Evolutionary conservation across 306 rosid species (phyloP).

Genomic region (Corylus avellana): DNA sequence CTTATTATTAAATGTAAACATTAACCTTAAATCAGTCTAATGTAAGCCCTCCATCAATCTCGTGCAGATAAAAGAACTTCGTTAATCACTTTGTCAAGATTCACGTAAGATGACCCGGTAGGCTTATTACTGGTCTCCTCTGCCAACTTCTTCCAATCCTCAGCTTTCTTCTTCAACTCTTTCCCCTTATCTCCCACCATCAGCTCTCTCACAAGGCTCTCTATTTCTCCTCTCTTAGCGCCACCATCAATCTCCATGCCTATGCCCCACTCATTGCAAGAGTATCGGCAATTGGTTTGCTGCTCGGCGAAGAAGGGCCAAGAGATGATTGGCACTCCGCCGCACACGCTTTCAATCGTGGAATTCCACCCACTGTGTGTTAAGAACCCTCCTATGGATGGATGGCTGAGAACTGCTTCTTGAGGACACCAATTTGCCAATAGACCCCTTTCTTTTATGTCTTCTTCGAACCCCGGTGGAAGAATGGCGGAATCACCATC

Average conservation of each 20-base stretch:
- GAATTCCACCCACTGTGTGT: slow-evolving; percentile 84
- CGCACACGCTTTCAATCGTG: slow-evolving; percentile 56
- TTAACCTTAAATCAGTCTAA: too few relatives aligned
- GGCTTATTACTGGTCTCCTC: slow-evolving; percentile 21
- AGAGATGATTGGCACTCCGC: slow-evolving; percentile 66
- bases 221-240: slow-evolving; percentile 43
- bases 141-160: slow-evolving; percentile 52
- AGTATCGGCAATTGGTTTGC: slow-evolving; percentile 62
- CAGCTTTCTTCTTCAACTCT: slow-evolving; percentile 45
- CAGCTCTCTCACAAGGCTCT: slow-evolving; percentile 49
- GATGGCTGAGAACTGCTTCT: slow-evolving; percentile 56
- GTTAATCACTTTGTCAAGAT: slow-evolving; percentile 31
- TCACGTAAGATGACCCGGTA: slow-evolving; percentile 41
- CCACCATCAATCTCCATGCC: slow-evolving; percentile 65
- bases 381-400: slow-evolving; percentile 61
- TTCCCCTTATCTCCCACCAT: slow-evolving; percentile 58
- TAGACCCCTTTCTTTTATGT: slow-evolving; percentile 38
- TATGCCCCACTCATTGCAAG: slow-evolving; percentile 58
- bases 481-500: slow-evolving; percentile 35
- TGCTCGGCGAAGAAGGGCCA: slow-evolving; percentile 85
- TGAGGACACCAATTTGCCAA: slow-evolving; percentile 68
- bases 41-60: too few relatives aligned
- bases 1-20: too few relatives aligned
- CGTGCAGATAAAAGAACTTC: slow-evolving; percentile 24
- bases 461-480: slow-evolving; percentile 37